These are phyloP conservation scores for Hyaloscypha variabilis DNA, from an alignment of 495 filamentous ascomycete species.

Conservation along the genomic window DNA sequence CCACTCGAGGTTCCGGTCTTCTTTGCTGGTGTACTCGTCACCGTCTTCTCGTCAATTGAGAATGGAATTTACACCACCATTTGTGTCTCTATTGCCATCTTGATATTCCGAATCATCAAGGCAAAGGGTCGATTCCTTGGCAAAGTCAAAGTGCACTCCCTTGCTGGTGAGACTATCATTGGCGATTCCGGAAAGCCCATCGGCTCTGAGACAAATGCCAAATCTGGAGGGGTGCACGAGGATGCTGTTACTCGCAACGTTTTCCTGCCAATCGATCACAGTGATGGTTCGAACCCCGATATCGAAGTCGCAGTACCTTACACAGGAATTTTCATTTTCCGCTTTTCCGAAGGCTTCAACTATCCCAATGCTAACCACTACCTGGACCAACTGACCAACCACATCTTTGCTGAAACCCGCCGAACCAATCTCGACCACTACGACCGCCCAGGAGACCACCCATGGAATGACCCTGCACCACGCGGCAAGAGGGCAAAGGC, in stretches of 20 bases:
- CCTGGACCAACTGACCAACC: conserved; percentile 74
- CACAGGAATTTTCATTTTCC: conserved; percentile 96
- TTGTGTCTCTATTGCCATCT: conserved; percentile 70
- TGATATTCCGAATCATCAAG: conserved; percentile 84
- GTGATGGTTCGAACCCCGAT: conserved; percentile 88
- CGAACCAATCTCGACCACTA: conserved; percentile 71
- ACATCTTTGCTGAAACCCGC: conserved; percentile 77
- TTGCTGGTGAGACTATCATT: conserved; percentile 81
- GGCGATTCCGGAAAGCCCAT: conserved; percentile 51
- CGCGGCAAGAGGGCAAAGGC: conserved; percentile 48
- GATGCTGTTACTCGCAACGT: conserved; percentile 61
- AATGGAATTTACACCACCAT: conserved; percentile 92
- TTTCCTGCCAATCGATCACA: conserved; percentile 87
- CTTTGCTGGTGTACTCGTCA: conserved; percentile 90
- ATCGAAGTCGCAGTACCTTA: conserved; percentile 79
- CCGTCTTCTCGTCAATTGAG: conserved; percentile 86
- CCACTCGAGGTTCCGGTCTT: conserved; percentile 92
- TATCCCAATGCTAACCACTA: conserved; percentile 95
- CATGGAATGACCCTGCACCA: conserved; percentile 95
- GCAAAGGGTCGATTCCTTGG: conserved; percentile 88
- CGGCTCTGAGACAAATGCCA: conserved; percentile 22
- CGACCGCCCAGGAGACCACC: conserved; percentile 74
- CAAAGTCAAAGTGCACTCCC: conserved; percentile 84
- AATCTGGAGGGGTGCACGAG: conserved; percentile 52
- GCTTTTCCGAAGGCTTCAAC: conserved; percentile 95